Conservation (phyloP, 345 rosid genomes). For the sweet orange (Citrus sinensis) region DVS_A1.0 CM039163.1:23857501-23858000, state of each 20-base stretch:
- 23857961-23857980: background rate
- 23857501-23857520: background rate
- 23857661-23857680: background rate
- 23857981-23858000: background rate
- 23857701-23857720: background rate
- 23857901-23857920: background rate
- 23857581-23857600: background rate
- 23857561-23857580: background rate
- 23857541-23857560: background rate
- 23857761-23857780: background rate
- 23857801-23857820: background rate
- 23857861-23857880: no score
- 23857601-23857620: background rate
- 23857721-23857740: background rate
- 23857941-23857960: background rate
- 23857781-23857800: background rate
- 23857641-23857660: background rate
- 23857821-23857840: background rate
- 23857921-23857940: no score
- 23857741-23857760: background rate
- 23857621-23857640: background rate
- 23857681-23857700: background rate
- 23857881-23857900: background rate
- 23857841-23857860: background rate
- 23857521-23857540: background rate